Evolutionary conservation across 805 yeast genomes (phyloP).

Genomic region (Saccharomycopsis fibuligera): DNA sequence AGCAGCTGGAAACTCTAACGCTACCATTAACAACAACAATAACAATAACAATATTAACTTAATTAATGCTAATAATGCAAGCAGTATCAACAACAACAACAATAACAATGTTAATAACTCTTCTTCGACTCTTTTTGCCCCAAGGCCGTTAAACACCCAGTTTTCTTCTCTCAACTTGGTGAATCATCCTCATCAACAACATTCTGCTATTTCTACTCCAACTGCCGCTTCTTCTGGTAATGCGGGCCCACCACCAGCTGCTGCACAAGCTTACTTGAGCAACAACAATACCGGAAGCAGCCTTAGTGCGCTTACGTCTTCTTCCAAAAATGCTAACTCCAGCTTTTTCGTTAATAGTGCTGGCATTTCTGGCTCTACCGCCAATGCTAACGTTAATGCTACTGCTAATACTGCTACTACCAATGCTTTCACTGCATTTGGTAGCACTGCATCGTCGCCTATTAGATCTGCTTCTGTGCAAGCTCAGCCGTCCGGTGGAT

Average conservation of each 20-base stretch:
- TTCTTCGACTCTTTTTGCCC: constrained; percentile 8
- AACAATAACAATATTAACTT: not conserved
- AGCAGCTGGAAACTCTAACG: not conserved
- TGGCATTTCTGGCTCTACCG: not conserved
- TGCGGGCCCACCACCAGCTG: too few species aligned
- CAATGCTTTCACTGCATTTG: not conserved
- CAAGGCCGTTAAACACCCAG: constrained; percentile 9
- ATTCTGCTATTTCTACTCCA: too few species aligned
- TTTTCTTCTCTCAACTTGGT: not conserved
- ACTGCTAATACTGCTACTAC: not conserved
- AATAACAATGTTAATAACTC: not conserved
- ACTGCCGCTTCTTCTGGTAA: too few species aligned
- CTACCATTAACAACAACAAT: not conserved
- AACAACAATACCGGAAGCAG: not conserved
- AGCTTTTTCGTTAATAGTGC: not conserved
- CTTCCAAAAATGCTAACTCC: not conserved
- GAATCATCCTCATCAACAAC: too few species aligned
- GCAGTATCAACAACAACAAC: not conserved
- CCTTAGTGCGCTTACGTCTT: not conserved
- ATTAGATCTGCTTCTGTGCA: not conserved
- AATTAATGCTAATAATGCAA: not conserved
- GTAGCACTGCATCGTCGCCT: constrained; percentile 2
- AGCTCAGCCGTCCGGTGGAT: not conserved
- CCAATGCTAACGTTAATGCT: not conserved
- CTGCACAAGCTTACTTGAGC: too few species aligned